Evolutionary conservation across 2,329 filamentous ascomycete genomes (phyloP), one percentile per base, ranked within the genome.

Genomic region (Ophiocordyceps unilateralis): DNA sequence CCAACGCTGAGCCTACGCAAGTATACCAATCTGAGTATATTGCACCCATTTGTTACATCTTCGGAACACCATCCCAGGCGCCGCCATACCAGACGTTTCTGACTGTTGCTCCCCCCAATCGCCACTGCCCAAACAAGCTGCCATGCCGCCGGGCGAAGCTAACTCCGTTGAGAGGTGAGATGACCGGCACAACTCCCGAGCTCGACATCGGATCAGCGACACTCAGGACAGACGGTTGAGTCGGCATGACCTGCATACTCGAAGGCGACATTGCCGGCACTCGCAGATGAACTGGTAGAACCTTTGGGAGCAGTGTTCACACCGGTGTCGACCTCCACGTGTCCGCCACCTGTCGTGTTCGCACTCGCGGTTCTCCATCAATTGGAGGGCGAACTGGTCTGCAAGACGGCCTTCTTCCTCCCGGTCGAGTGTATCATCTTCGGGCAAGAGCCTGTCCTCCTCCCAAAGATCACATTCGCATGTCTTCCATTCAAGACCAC

Each of bases 201-300:
- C n/a, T n/a, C n/a, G n/a, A n/a, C n/a, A n/a, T n/a, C n/a, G n/a
- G n/a, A n/a, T n/a, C n/a, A n/a, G n/a, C n/a, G n/a, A n/a, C n/a
- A n/a, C n/a, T n/a, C n/a, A n/a, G n/a, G n/a, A 64, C 17, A 67
- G 52, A 19, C 66, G 60, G 45, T 74, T 68, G 38, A 48, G 61
- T 24, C 61, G 52, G 44, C 70, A 75, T 4, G 61, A 51, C n/a
- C 61, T 55, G 43, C 70, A 75, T 20, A 60, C 65, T 50, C 58
- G 53, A 4, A 69, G 51, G 4, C 53, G 52, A 45, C 71, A 76
- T 41, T 62, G 56, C 0, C 36, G 40, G 46, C 72, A 72, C 44
- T 70, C 62, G 23, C 60, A 67, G 12, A 74, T 69, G 46, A 57
- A 75, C 0, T 47, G 0, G 0, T 52, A 58, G 39, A 72, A 52